Conservation (phyloP, 768 basidiomycete species). For the Hemileccinum rubropunctum region DNA sequence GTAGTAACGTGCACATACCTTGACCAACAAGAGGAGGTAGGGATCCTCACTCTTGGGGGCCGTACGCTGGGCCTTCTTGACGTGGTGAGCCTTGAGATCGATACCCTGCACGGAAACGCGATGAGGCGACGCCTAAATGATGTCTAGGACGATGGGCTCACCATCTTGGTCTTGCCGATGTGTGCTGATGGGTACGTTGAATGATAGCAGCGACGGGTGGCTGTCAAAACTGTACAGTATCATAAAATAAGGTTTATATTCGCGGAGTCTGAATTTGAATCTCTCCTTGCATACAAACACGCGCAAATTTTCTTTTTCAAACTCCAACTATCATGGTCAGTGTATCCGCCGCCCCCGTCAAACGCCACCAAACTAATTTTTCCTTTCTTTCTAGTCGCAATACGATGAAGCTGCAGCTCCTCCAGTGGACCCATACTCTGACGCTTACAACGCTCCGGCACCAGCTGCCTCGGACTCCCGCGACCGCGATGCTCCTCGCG, state of each 20-base stretch:
- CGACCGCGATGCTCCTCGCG: constrained; percentile 57
- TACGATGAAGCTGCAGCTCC: constrained; percentile 62
- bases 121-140: constrained; percentile 21
- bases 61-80: constrained; percentile 94
- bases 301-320: constrained; percentile 41
- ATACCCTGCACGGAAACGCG: constrained; percentile 65
- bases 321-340: constrained; percentile 71
- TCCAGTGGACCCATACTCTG: constrained; percentile 77
- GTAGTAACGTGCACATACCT: constrained; percentile 50
- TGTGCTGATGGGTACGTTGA: constrained; percentile 48
- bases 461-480: constrained; percentile 43
- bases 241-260: constrained; percentile 35
- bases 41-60: constrained; percentile 99
- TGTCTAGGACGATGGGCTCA: constrained; percentile 53
- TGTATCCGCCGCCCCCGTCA: constrained; percentile 8
- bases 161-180: constrained; percentile 75
- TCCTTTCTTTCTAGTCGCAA: constrained; percentile 36
- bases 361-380: background rate
- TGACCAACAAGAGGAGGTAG: constrained; percentile 96
- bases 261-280: constrained; percentile 29
- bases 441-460: constrained; percentile 72
- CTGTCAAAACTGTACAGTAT: constrained; percentile 69
- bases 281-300: constrained; percentile 38
- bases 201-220: constrained; percentile 38
- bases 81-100: constrained; percentile 94